Conservation (phyloP, 2,329 filamentous ascomycete genomes). For the Madurella fahalii region DNA sequence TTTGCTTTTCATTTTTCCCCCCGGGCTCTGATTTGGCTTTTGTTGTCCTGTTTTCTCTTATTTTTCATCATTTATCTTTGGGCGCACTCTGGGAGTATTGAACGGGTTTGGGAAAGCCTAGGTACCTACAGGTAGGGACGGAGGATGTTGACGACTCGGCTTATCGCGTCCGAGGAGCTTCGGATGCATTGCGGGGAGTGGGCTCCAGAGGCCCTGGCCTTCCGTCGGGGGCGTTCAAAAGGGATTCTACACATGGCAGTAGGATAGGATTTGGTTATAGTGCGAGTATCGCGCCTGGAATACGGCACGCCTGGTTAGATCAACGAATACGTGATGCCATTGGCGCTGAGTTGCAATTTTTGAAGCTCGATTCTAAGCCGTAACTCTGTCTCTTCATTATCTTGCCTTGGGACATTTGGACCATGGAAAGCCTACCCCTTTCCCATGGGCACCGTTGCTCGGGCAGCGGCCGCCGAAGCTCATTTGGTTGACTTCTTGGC, state of each 20-base stretch:
- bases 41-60: not conserved
- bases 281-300: not conserved
- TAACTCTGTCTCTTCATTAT: too few species aligned
- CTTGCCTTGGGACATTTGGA: too few species aligned
- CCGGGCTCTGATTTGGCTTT: not conserved
- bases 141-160: not conserved
- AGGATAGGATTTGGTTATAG: not conserved
- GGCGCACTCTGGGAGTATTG: too few species aligned
- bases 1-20: not conserved
- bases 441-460: too few species aligned
- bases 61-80: too few species aligned
- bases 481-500: too few species aligned
- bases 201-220: not conserved
- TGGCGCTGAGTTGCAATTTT: not conserved
- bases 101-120: not conserved
- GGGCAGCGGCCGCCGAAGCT: too few species aligned
- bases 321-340: not conserved
- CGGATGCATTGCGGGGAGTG: not conserved
- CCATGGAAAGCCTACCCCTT: too few species aligned
- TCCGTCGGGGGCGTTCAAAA: not conserved
- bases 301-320: not conserved
- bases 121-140: not conserved
- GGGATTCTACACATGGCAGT: not conserved
- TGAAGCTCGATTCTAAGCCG: too few species aligned
- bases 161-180: not conserved